phyloP scores from a whole-genome alignment of 306 rosid species.

The Cicer bijugum region DNA sequence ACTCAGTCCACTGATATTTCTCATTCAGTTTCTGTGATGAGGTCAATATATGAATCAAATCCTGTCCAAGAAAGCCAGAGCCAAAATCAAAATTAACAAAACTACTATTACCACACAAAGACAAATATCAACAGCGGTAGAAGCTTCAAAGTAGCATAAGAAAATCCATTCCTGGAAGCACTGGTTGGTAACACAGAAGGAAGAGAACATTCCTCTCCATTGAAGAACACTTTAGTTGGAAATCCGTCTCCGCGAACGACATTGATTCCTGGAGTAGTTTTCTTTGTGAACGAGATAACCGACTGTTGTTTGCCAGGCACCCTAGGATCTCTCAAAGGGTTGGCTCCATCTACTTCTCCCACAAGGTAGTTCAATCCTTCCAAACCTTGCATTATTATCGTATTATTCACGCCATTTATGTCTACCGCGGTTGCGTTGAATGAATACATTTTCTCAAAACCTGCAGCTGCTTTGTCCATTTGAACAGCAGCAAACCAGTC shows the following conservation, averaged over 20 bases:
- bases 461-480: slow-evolving; percentile 76
- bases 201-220: slow-evolving; percentile 92
- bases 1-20: slow-evolving; percentile 39
- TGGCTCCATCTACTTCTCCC: slow-evolving; percentile 73
- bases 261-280: slow-evolving; percentile 66
- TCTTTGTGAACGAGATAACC: slow-evolving; percentile 90
- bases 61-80: slow-evolving; percentile 19
- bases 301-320: slow-evolving; percentile 98
- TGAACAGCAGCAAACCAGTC: slow-evolving; percentile 97
- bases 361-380: slow-evolving; percentile 80
- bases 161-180: slow-evolving; percentile 49
- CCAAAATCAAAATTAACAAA: slow-evolving; percentile 19
- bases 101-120: slow-evolving; percentile 53
- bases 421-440: slow-evolving; percentile 67
- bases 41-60: slow-evolving; percentile 40
- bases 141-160: slow-evolving; percentile 43
- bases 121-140: slow-evolving; percentile 46
- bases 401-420: slow-evolving; percentile 60
- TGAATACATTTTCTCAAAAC: slow-evolving; percentile 90
- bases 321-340: slow-evolving; percentile 76
- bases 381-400: slow-evolving; percentile 81
- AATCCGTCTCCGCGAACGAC: slow-evolving; percentile 78
- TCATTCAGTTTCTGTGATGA: slow-evolving; percentile 40
- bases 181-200: slow-evolving; percentile 67
- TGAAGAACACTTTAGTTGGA: slow-evolving; percentile 86